Percentiles rank a stretch among this genome's conserved stretches.
Evolutionary conservation across 768 basidiomycete species (phyloP).

Genomic region (Trametes maxima): DNA sequence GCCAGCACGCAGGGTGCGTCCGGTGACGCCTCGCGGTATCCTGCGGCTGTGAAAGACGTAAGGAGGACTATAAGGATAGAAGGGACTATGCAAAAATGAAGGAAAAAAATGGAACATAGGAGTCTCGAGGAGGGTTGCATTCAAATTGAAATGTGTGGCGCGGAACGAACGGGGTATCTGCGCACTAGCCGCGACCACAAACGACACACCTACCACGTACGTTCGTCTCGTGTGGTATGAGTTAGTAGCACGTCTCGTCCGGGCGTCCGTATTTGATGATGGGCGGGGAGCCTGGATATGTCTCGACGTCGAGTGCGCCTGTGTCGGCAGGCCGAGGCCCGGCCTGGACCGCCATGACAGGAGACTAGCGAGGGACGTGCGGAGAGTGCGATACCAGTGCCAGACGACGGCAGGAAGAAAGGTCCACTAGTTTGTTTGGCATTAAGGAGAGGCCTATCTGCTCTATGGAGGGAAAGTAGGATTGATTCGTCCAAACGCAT

Average conservation of each 20-base stretch:
- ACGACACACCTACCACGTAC: no score
- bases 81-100: no score
- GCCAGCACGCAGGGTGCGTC: no score
- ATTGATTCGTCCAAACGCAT: constrained; percentile 17
- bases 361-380: no score
- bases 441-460: neutral
- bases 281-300: constrained; percentile 6
- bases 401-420: neutral
- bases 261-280: neutral
- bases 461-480: constrained; percentile 11
- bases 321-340: constrained; percentile 12
- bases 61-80: no score
- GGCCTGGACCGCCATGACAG: constrained; percentile 9
- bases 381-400: neutral
- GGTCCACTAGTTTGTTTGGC: neutral
- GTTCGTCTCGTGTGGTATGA: neutral
- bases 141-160: no score
- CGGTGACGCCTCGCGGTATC: no score
- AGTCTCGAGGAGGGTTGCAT: no score
- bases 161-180: no score
- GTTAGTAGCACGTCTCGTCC: neutral
- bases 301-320: neutral
- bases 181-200: no score
- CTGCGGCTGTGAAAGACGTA: no score
- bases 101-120: no score